These are phyloP conservation scores for Pseudonectria foliicola DNA, from an alignment of 2,329 filamentous ascomycete species.

Conservation along the genomic window DNA sequence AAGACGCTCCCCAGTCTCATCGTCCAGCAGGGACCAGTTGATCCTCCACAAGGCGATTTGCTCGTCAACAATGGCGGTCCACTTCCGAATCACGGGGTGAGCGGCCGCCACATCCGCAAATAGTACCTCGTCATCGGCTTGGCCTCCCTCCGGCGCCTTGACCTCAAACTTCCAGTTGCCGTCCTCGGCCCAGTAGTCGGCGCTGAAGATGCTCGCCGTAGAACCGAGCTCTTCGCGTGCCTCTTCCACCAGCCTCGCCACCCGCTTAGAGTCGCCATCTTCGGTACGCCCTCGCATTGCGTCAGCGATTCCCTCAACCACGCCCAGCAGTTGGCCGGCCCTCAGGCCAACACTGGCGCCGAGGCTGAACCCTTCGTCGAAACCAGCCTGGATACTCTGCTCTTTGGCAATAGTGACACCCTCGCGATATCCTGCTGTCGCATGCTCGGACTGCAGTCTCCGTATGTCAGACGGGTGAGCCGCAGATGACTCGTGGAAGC, in stretches of 20 bases:
- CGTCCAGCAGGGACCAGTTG: conserved; percentile 25
- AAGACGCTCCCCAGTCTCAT: conserved; percentile 25
- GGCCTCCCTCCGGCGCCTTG: conserved; percentile 20
- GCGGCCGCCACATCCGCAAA: conserved; percentile 57
- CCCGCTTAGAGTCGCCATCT: conserved; percentile 16
- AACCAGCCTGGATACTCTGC: conserved; percentile 72
- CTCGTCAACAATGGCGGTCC: conserved; percentile 37
- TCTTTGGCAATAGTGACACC: conserved; percentile 73
- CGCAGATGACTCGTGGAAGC: conserved; percentile 3
- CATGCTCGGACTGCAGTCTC: conserved; percentile 67
- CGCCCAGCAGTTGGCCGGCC: conserved; percentile 68
- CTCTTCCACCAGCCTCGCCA: conserved; percentile 32
- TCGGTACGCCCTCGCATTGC: conserved; percentile 31
- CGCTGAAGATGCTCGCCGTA: conserved; percentile 55
- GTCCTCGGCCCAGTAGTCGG: conserved; percentile 60
- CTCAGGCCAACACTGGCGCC: conserved; percentile 73
- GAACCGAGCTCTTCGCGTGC: conserved; percentile 52
- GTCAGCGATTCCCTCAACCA: conserved; percentile 63
- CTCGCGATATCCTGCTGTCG: conserved; percentile 84
- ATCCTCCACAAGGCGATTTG: conserved; percentile 29
- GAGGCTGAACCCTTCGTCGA: conserved; percentile 83
- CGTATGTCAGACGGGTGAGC: conserved; percentile 57
- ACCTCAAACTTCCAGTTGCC: conserved; percentile 65
- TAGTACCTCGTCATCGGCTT: conserved; percentile 34
- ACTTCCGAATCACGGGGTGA: conserved; percentile 61